These are phyloP conservation scores for Wickerhamiella azymoides DNA, from an alignment of 805 yeast species.

Conservation along the genomic window DNA sequence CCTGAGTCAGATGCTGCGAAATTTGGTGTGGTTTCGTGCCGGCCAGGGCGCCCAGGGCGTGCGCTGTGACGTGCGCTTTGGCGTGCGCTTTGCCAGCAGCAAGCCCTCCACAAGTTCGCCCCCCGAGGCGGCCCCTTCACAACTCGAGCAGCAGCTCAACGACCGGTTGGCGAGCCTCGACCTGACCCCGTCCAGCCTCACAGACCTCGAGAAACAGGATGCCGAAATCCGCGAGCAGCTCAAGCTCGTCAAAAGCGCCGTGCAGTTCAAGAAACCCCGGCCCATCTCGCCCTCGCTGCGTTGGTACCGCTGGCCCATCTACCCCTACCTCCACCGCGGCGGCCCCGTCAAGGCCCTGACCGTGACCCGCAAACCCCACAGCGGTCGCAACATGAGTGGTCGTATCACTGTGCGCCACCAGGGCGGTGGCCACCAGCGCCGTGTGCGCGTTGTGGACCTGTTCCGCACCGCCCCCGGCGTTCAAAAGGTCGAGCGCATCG, in stretches of 20 bases:
- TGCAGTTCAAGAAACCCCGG: slow-evolving; percentile 58
- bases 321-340: slow-evolving; percentile 77
- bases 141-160: slow-evolving; percentile 11
- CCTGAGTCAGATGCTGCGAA: no score
- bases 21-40: no score
- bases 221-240: slow-evolving; percentile 55
- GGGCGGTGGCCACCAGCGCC: slow-evolving; percentile 92
- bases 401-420: slow-evolving; percentile 82
- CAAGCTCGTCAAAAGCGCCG: slow-evolving; percentile 54
- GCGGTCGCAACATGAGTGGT: slow-evolving; percentile 87
- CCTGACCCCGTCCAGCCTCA: slow-evolving; percentile 32
- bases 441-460: slow-evolving; percentile 73
- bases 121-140: no score
- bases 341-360: slow-evolving; percentile 69
- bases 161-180: slow-evolving; percentile 21
- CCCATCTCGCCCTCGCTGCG: slow-evolving; percentile 78
- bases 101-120: no score
- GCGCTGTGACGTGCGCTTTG: no score
- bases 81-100: no score
- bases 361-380: slow-evolving; percentile 49
- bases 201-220: slow-evolving; percentile 73
- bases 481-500: slow-evolving; percentile 74
- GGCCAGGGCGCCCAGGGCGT: no score
- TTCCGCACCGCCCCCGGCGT: slow-evolving; percentile 52
- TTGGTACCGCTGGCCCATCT: slow-evolving; percentile 79